Conservation (phyloP, 2,329 filamentous ascomycete species). For the Botrytis tulipae region DNA sequence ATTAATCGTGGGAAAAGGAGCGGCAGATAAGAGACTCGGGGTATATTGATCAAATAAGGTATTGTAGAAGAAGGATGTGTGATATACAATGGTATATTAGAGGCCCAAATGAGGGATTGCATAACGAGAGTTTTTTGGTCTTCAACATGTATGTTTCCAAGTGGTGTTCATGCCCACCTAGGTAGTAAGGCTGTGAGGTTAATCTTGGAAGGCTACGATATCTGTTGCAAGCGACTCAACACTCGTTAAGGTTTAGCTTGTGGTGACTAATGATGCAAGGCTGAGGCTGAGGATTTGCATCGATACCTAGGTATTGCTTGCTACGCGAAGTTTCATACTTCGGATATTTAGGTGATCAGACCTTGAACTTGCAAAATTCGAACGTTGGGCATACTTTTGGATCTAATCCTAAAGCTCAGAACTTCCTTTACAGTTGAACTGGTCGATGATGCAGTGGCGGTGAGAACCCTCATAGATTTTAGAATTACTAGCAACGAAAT, state of each 20-base stretch:
- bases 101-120: slow-evolving; percentile 39
- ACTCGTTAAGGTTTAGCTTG: neutral
- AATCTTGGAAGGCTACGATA: neutral
- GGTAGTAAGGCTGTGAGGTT: neutral
- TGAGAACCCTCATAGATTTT: neutral
- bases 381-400: neutral
- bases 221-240: neutral
- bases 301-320: neutral
- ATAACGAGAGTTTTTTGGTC: slow-evolving; percentile 23
- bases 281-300: neutral
- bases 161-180: neutral
- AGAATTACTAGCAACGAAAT: neutral
- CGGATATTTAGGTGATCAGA: neutral
- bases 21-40: slow-evolving; percentile 67
- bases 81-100: slow-evolving; percentile 38
- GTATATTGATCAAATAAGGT: slow-evolving; percentile 52
- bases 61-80: slow-evolving; percentile 35
- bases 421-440: neutral
- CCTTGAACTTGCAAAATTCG: neutral
- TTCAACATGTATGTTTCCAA: neutral
- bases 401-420: neutral
- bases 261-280: neutral
- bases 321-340: neutral
- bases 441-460: neutral
- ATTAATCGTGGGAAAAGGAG: slow-evolving; percentile 62